Base-by-base conservation (phyloP, 2,329 filamentous ascomycete species). In the Colletotrichum sp. region DNA sequence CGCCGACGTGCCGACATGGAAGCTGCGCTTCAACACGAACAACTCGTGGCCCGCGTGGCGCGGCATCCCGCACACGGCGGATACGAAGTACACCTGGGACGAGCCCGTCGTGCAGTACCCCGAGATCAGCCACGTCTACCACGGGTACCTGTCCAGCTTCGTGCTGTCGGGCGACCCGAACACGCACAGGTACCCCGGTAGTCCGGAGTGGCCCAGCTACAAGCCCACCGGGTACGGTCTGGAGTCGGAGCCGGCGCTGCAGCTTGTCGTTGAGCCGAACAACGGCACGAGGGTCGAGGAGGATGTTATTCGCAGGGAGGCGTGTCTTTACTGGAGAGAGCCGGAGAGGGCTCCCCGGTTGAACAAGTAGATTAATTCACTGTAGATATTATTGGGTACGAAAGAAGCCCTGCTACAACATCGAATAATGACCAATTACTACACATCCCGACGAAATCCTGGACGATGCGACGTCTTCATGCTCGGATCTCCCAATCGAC, bases 151-250 rank as follows among this genome's bases (percentile, higher is more conserved):
- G 80, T 87, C 93, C 80, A 92, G 91, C 67, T 97, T 96, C 81
- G 80, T 96, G 9, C 89, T 95, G 82, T 90, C 92, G 55, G 83
- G 93, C 60, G 91, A 96, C 81, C 94, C 95, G 1, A 96, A 96
- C 80, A 83, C 86, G 30, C 84, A 81, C 8, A 67, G 79, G 5
- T 72, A 64, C 44, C 22, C 66, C 4, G 78, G 78, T 2, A 77
- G 71, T 44, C 79, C 76, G 12, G 73, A 76, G 72, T 80, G 79
- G 79, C 82, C 81, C 5, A 73, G 27, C 34, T 83, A 84, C 57
- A 71, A 75, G 30, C 78, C 79, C 1, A 39, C 77, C 15, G 79
- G 80, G 3, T 80, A 80, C 19, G 81, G 78, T 0, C 63, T 80
- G 48, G 79, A 80, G 32, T 77, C 78, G 6, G 73, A 78, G 69